These are phyloP conservation scores for Oryza coarctata DNA, from an alignment of 176 grass and related monocot genomes.

Conservation along the genomic window DNA sequence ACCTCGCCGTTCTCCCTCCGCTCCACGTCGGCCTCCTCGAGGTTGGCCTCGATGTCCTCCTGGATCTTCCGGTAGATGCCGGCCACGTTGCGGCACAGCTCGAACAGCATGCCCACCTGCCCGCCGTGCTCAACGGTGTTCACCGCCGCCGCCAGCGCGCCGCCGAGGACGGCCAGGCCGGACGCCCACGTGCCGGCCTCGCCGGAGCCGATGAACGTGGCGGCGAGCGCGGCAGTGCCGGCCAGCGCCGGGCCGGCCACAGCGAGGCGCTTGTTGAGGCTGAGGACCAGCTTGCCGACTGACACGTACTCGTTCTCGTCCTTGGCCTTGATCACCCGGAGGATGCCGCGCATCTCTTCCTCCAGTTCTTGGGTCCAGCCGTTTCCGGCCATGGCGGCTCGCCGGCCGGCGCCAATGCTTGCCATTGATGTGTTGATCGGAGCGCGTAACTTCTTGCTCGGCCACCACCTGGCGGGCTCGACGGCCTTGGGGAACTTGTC, in stretches of 20 bases:
- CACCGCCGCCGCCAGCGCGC: conserved; percentile 36
- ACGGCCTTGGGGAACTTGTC: conserved; percentile 60
- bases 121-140: conserved; percentile 52
- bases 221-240: conserved; percentile 25
- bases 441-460: not conserved
- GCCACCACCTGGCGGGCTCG: conserved; percentile 57
- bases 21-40: conserved; percentile 36
- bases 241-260: conserved; percentile 31
- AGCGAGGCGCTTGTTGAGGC: conserved; percentile 35
- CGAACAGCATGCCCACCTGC: conserved; percentile 62
- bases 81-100: conserved; percentile 40
- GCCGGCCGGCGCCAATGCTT: not conserved
- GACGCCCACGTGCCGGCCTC: conserved; percentile 11
- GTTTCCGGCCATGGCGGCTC: not conserved
- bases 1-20: conserved; percentile 60
- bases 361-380: conserved; percentile 59
- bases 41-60: conserved; percentile 51
- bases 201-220: conserved; percentile 30
- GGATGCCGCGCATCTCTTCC: conserved; percentile 49
- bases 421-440: not conserved
- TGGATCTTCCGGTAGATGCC: conserved; percentile 51
- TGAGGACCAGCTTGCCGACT: conserved; percentile 15
- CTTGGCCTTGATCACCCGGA: conserved; percentile 45
- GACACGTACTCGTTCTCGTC: conserved; percentile 43
- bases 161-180: conserved; percentile 1